These are phyloP conservation scores for Rusavskia elegans DNA, from an alignment of 495 filamentous ascomycete genomes.

Conservation along the genomic window DNA sequence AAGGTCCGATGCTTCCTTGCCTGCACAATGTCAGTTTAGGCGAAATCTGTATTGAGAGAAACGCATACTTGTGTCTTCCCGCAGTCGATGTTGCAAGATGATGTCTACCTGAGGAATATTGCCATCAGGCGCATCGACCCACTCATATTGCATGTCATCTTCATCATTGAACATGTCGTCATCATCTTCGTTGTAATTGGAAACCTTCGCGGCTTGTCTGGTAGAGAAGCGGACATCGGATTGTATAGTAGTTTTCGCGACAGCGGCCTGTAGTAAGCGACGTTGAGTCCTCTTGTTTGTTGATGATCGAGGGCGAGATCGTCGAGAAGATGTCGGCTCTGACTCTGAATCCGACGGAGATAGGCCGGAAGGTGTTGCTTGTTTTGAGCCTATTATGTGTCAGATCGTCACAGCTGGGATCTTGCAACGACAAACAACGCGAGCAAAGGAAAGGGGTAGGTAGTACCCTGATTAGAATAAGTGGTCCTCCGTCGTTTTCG, in stretches of 20 bases:
- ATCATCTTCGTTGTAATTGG: slow-evolving; percentile 78
- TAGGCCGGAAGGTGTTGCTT: slow-evolving; percentile 38
- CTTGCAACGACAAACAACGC: background rate
- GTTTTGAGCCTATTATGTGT: slow-evolving; percentile 42
- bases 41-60: no score
- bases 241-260: slow-evolving; percentile 35
- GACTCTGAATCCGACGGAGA: slow-evolving; percentile 46
- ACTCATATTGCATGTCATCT: slow-evolving; percentile 44
- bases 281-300: slow-evolving; percentile 58
- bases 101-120: slow-evolving; percentile 71
- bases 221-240: slow-evolving; percentile 83
- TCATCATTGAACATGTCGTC: slow-evolving; percentile 62
- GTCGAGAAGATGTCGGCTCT: slow-evolving; percentile 54
- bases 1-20: slow-evolving; percentile 29
- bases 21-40: slow-evolving; percentile 6
- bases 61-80: slow-evolving; percentile 42
- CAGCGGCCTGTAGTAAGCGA: slow-evolving; percentile 41
- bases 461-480: slow-evolving; percentile 19
- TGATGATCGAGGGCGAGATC: slow-evolving; percentile 41
- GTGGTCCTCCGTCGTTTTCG: slow-evolving; percentile 27
- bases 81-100: slow-evolving; percentile 70
- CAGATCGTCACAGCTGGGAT: background rate
- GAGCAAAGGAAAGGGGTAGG: background rate
- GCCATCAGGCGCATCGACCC: slow-evolving; percentile 45
- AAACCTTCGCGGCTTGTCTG: slow-evolving; percentile 67